Conservation (phyloP, 2,329 filamentous ascomycete genomes). For the Macrophomina pseudophaseolina region DNA sequence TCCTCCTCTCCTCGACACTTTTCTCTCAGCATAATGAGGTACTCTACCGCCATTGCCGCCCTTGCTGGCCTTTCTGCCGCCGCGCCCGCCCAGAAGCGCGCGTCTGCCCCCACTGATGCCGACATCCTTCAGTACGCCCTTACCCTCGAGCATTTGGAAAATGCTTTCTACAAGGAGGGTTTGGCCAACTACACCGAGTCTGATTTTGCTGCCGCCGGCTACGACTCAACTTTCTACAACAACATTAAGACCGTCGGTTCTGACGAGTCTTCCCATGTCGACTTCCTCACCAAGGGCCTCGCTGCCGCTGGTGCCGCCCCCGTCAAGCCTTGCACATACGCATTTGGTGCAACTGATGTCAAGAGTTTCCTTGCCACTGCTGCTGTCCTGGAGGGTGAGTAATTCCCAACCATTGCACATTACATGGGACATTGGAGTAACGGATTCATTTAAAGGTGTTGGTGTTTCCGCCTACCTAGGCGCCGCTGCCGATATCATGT, state of each 20-base stretch:
- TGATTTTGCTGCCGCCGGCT: constrained; percentile 60
- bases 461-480: constrained; percentile 67
- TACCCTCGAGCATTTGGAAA: constrained; percentile 58
- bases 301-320: constrained; percentile 55
- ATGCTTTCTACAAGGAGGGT: constrained; percentile 66
- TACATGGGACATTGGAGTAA: too few species aligned
- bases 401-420: too few species aligned
- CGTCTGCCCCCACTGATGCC: constrained; percentile 22
- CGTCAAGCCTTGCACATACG: constrained; percentile 61
- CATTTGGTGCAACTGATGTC: constrained; percentile 57
- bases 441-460: constrained; percentile 44
- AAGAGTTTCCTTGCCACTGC: constrained; percentile 59
- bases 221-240: constrained; percentile 57
- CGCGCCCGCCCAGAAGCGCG: constrained; percentile 19
- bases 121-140: constrained; percentile 51
- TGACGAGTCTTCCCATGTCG: constrained; percentile 65
- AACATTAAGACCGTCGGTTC: constrained; percentile 61
- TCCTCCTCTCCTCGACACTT: background rate
- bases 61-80: constrained; percentile 13
- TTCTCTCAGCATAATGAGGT: constrained; percentile 19
- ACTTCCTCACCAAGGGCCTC: constrained; percentile 57
- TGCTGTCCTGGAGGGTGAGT: constrained; percentile 55
- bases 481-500: constrained; percentile 63
- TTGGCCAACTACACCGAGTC: constrained; percentile 61
- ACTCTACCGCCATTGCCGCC: background rate